A percentile compares a stretch with the other conserved stretches of the same genome.
phyloP scores from a whole-genome alignment of 371 early-diverging fungal genomes.

The Chytridium lagenaria region DNA sequence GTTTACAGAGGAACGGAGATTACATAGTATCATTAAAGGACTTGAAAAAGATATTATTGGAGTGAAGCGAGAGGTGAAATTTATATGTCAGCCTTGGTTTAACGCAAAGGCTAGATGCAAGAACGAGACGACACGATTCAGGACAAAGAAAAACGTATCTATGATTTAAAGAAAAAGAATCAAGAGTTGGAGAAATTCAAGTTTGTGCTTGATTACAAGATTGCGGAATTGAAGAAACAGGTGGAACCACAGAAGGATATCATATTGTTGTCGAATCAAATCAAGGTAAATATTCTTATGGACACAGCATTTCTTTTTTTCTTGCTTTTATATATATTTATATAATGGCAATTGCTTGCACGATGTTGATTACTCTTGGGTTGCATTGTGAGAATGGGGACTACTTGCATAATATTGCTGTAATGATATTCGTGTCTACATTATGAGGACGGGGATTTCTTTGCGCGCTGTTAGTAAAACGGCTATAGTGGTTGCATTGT shows the following conservation, averaged over 20 bases:
- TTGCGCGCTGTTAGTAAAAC: too few relatives aligned
- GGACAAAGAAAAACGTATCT: conserved; percentile 63
- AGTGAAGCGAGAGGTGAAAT: conserved; percentile 55
- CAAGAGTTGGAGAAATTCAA: conserved; percentile 67
- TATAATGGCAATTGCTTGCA: not conserved
- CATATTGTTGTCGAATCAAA: conserved; percentile 44
- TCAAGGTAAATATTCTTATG: conserved; percentile 40
- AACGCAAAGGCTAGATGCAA: conserved; percentile 47
- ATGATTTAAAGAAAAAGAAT: conserved; percentile 61
- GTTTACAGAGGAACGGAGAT: conserved; percentile 51
- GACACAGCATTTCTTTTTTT: not conserved
- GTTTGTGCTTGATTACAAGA: conserved; percentile 64
- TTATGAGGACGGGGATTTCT: too few relatives aligned
- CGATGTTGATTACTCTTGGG: too few relatives aligned
- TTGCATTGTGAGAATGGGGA: too few relatives aligned
- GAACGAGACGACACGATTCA: conserved; percentile 62
- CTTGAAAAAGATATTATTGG: conserved; percentile 60
- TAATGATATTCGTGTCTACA: too few relatives aligned
- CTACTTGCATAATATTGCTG: too few relatives aligned
- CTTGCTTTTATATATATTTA: not conserved
- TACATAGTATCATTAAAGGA: conserved; percentile 51
- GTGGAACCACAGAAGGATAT: conserved; percentile 62
- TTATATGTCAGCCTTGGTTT: not conserved
- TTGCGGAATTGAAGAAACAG: conserved; percentile 58
- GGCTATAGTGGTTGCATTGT: too few relatives aligned